Evolutionary conservation across 805 yeast species (phyloP).

Genomic region (Yamadazyma kitorensis): DNA sequence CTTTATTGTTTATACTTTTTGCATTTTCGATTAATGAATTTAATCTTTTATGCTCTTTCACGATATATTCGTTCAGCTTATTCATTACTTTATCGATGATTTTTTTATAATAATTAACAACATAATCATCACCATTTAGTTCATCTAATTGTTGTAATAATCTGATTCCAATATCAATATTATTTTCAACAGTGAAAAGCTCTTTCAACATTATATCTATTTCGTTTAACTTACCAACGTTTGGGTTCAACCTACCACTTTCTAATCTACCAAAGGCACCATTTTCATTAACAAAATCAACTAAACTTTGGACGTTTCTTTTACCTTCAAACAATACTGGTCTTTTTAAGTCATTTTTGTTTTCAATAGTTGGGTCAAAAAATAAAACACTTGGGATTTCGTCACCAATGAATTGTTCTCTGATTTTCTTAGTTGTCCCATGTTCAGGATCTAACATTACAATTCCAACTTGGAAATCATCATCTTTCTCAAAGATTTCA

Average conservation of each 20-base stretch:
- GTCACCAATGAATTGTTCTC: conserved; percentile 38
- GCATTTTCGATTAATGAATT: conserved; percentile 34
- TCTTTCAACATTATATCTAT: conserved; percentile 2
- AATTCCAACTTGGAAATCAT: conserved; percentile 13
- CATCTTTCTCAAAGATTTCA: conserved; percentile 41
- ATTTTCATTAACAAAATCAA: conserved; percentile 26
- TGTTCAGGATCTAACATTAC: conserved; percentile 39
- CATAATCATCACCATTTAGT: background rate
- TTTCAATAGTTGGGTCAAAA: conserved; percentile 32
- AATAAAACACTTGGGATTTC: conserved; percentile 56
- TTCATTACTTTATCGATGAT: conserved; percentile 42
- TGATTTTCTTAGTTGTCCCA: conserved; percentile 41
- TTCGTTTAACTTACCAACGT: conserved; percentile 26
- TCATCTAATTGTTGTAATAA: conserved; percentile 5
- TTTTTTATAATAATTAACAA: conserved; percentile 43
- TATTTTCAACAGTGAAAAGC: conserved; percentile 13
- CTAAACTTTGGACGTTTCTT: conserved; percentile 17
- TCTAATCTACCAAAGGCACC: conserved; percentile 26
- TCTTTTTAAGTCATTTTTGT: conserved; percentile 13
- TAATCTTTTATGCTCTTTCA: conserved; percentile 47
- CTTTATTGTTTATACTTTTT: conserved; percentile 34
- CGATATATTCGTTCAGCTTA: conserved; percentile 44
- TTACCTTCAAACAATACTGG: conserved; percentile 29
- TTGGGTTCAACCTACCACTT: conserved; percentile 28
- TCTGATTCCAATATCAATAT: conserved; percentile 8